Evolutionary conservation across 208 protist genomes (phyloP).

Genomic region (Leishmania arabica): DNA sequence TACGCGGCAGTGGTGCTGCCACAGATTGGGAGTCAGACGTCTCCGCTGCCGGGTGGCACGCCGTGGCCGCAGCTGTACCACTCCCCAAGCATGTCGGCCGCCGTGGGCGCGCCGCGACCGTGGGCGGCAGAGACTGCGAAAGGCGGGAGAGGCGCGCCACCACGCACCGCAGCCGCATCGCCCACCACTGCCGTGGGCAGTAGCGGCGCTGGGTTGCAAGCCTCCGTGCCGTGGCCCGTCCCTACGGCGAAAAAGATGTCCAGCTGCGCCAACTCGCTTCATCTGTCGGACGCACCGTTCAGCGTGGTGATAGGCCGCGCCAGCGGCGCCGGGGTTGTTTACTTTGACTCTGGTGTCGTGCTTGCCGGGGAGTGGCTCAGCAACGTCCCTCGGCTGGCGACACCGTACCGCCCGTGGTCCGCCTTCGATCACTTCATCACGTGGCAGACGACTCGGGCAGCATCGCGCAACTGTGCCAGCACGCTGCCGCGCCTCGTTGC

Average conservation of each 20-base stretch:
- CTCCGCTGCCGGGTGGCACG: conserved; percentile 16
- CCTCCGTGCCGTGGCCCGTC: neutral
- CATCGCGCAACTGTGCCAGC: conserved; percentile 16
- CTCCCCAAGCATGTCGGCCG: conserved; percentile 17
- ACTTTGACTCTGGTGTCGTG: conserved; percentile 69
- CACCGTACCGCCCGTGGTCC: conserved; percentile 62
- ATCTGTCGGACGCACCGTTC: conserved; percentile 20
- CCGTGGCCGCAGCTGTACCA: conserved; percentile 33
- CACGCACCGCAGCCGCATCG: neutral
- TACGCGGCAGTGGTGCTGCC: conserved; percentile 26
- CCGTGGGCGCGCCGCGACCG: neutral
- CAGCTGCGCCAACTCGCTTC: conserved; percentile 16
- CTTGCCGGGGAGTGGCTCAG: conserved; percentile 53
- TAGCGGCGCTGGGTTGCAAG: neutral
- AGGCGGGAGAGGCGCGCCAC: neutral
- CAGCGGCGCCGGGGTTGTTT: conserved; percentile 43
- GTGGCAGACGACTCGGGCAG: conserved; percentile 23
- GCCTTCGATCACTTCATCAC: conserved; percentile 51
- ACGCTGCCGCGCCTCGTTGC: conserved; percentile 15
- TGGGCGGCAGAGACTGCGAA: neutral
- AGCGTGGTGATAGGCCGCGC: conserved; percentile 36
- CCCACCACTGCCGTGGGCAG: neutral
- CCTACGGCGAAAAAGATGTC: conserved; percentile 20
- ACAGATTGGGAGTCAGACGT: conserved; percentile 20
- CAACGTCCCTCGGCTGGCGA: conserved; percentile 58